Evolutionary conservation across 441 rosid genomes (phyloP).

Genomic region (Populus tomentosa): DNA sequence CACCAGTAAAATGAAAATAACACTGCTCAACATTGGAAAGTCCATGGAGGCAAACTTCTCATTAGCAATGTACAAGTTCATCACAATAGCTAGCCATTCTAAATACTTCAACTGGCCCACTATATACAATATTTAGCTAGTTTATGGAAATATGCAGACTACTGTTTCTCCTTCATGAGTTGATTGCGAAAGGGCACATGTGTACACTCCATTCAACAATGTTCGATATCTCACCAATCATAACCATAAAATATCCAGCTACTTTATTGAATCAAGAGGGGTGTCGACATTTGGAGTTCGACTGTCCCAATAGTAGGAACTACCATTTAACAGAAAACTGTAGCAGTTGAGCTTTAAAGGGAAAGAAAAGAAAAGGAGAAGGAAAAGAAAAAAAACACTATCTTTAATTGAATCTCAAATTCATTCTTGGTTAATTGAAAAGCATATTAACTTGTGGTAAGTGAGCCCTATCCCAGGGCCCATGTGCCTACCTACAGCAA

Average conservation of each 20-base stretch:
- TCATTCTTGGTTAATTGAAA: no score
- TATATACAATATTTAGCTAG: not conserved
- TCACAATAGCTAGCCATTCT: not conserved
- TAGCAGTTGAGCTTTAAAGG: not conserved
- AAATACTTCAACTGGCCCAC: not conserved
- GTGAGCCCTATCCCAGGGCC: no score
- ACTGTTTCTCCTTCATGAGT: not conserved
- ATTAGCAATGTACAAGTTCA: conserved; percentile 1
- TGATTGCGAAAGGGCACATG: not conserved
- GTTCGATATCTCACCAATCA: not conserved
- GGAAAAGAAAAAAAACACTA: no score
- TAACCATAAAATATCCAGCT: not conserved
- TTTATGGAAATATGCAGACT: not conserved
- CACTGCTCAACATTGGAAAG: not conserved
- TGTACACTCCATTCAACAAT: not conserved
- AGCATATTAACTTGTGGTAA: no score
- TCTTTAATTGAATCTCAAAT: no score
- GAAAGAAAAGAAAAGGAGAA: no score
- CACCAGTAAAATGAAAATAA: not conserved
- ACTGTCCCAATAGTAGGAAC: not conserved
- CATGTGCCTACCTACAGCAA: not conserved
- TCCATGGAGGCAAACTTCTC: not conserved
- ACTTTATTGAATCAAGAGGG: not conserved
- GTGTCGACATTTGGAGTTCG: not conserved
- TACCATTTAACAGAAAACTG: not conserved